Conservation (phyloP, 352 stramenopile genomes). For the Globisporangium mamillatum region DNA sequence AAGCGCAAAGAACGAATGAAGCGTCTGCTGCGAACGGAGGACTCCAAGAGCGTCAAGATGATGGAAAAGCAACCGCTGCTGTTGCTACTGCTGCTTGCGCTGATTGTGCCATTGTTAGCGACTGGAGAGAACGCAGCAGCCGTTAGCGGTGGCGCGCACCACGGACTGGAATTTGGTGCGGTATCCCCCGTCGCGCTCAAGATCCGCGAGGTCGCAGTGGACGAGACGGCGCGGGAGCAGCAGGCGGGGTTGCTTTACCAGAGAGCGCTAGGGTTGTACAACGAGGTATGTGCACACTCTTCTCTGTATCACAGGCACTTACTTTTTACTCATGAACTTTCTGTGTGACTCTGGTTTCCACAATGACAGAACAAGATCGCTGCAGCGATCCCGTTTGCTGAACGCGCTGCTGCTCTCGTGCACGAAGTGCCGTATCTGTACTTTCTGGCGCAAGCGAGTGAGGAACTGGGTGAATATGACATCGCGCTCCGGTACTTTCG, state of each 20-base stretch:
- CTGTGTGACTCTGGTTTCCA: background rate
- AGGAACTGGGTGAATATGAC: background rate
- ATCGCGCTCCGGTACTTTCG: constrained; percentile 4
- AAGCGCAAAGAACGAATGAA: background rate
- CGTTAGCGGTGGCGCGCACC: background rate
- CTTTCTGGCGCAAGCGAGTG: constrained; percentile 10
- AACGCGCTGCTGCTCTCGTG: background rate
- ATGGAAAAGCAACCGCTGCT: background rate
- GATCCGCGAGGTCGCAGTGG: background rate
- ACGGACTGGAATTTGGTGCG: background rate
- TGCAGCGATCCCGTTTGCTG: constrained; percentile 1
- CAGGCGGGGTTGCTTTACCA: constrained; percentile 2
- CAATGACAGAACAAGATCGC: constrained; percentile 6
- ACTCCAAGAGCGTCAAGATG: background rate
- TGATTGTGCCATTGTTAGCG: background rate
- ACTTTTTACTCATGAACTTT: background rate
- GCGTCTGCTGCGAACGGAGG: background rate
- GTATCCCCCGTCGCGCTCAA: background rate
- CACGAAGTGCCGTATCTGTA: constrained; percentile 3
- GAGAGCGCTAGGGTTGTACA: background rate
- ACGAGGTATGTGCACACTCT: background rate
- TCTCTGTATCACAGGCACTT: background rate
- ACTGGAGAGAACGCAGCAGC: background rate
- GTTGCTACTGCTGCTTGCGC: background rate
- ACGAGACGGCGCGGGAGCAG: background rate